Evolutionary conservation across 345 rosid genomes (phyloP), one percentile per base, ranked within the genome.

Genomic region (Pistacia vera): DNA sequence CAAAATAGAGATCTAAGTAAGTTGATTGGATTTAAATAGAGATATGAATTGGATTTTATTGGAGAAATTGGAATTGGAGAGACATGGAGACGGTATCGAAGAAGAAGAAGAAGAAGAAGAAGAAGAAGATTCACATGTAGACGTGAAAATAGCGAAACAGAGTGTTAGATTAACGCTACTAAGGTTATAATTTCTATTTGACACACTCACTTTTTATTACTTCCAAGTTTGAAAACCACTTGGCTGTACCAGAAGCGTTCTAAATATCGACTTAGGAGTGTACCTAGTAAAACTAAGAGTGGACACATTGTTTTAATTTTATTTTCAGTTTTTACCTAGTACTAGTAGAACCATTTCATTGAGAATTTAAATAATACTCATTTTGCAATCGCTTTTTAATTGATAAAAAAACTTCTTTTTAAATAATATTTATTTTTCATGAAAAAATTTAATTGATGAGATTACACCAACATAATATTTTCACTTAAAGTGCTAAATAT

Each of bases 1-100:
- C 61, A 54, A 33, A 41, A 18, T 7, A 59, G 73, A 67, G 77
- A 78, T 73, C 77, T 36, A 61, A 36, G 8, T 49, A 28, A 63
- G 28, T 36, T n/a, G 10, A 57, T 56, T 56, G 33, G 61, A 55
- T 30, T 55, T 35, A 55, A 48, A 67, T 49, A 35, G 8, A 36
- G 64, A 22, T 8, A n/a, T 13, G 54, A 78, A 60, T 73, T 54
- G 68, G 65, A 78, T 52, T 62, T 51, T 28, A 67, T 30, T 8
- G 63, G 0, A 33, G 49, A 36, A 59, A 41, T 65, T 48, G 13
- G 66, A 58, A 64, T 25, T 44, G 33, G 49, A 66, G 63, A 14
- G 22, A 63, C 62, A 36, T 70, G 25, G 49, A 62, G 49, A 62
- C 46, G 44, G 63, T 48, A 66, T 10, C 25, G 69, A 48, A n/a